Percentiles rank a stretch among this genome's conserved stretches.
These are phyloP conservation scores for Lonicera japonica DNA, from an alignment of 129 eudicot genomes.

Conservation along the genomic window DNA sequence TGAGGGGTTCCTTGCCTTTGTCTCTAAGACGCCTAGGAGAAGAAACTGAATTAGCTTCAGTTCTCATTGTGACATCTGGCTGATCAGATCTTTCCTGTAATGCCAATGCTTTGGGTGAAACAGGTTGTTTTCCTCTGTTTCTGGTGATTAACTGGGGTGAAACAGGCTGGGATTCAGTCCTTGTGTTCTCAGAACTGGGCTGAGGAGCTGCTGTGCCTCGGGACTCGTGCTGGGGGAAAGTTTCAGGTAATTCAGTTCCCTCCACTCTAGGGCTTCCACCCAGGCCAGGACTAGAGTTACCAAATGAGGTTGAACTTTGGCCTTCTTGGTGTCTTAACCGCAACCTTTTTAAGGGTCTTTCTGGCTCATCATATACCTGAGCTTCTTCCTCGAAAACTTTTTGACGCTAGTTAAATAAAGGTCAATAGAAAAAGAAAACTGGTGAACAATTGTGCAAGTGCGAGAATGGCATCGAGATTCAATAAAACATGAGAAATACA, in stretches of 20 bases:
- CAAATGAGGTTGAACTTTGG: conserved; percentile 36
- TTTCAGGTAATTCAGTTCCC: conserved; percentile 36
- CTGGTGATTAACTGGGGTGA: conserved; percentile 30
- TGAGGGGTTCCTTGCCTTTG: conserved; percentile 53
- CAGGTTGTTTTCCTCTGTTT: conserved; percentile 61
- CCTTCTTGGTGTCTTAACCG: conserved; percentile 49
- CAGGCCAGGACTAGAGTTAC: conserved; percentile 20
- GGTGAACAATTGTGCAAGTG: neutral
- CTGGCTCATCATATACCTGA: conserved; percentile 48
- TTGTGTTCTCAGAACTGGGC: conserved; percentile 13
- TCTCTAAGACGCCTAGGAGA: conserved; percentile 28
- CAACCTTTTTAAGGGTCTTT: conserved; percentile 69
- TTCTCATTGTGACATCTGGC: conserved; percentile 19
- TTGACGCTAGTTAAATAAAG: conserved; percentile 19
- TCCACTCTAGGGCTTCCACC: conserved; percentile 47
- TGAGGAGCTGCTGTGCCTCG: too few species aligned
- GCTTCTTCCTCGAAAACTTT: conserved; percentile 49
- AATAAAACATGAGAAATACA: conserved; percentile 3
- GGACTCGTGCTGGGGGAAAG: too few species aligned
- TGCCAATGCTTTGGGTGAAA: conserved; percentile 22
- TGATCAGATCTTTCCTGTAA: conserved; percentile 20
- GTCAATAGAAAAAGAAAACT: conserved; percentile 2
- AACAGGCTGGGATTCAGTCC: conserved; percentile 21
- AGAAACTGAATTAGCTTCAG: conserved; percentile 21
- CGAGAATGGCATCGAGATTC: neutral